A percentile compares a stretch with the other conserved stretches of the same genome.
These are phyloP conservation scores for Teunomyces pallodes DNA, from an alignment of 805 yeast species.

Conservation along the genomic window DNA sequence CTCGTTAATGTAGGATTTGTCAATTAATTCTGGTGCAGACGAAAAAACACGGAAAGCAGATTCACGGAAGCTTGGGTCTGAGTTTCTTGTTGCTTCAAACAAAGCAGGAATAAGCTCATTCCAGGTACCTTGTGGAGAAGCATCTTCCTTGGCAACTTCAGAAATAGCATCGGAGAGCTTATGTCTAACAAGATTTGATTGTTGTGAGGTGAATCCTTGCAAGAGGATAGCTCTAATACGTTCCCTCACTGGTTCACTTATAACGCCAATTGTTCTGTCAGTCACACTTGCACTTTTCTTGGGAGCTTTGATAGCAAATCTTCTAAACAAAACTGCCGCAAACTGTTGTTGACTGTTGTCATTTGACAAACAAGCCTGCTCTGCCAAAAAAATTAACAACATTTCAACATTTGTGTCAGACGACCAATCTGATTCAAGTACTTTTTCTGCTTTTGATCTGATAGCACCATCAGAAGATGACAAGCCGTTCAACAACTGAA, in stretches of 20 bases:
- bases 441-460: constrained; percentile 76
- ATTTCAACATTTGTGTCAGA: constrained; percentile 62
- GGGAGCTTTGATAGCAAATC: constrained; percentile 80
- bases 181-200: constrained; percentile 78
- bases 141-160: constrained; percentile 76
- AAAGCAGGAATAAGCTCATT: constrained; percentile 73
- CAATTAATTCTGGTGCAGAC: constrained; percentile 76
- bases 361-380: constrained; percentile 66
- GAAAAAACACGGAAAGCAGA: constrained; percentile 88
- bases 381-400: constrained; percentile 74
- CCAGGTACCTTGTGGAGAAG: constrained; percentile 60
- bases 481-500: constrained; percentile 53
- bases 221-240: constrained; percentile 67
- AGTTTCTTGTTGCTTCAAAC: constrained; percentile 56
- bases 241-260: constrained; percentile 53
- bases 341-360: constrained; percentile 62
- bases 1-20: constrained; percentile 51
- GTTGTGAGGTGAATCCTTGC: constrained; percentile 68
- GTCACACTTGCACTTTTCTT: constrained; percentile 60
- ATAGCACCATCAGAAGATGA: constrained; percentile 74
- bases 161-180: constrained; percentile 93
- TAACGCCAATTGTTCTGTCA: constrained; percentile 73
- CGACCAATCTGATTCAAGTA: constrained; percentile 75
- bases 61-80: constrained; percentile 73
- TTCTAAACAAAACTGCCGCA: constrained; percentile 85